These are phyloP conservation scores for Yamadazyma phyllophila DNA, from an alignment of 805 yeast species.

Conservation along the genomic window DNA sequence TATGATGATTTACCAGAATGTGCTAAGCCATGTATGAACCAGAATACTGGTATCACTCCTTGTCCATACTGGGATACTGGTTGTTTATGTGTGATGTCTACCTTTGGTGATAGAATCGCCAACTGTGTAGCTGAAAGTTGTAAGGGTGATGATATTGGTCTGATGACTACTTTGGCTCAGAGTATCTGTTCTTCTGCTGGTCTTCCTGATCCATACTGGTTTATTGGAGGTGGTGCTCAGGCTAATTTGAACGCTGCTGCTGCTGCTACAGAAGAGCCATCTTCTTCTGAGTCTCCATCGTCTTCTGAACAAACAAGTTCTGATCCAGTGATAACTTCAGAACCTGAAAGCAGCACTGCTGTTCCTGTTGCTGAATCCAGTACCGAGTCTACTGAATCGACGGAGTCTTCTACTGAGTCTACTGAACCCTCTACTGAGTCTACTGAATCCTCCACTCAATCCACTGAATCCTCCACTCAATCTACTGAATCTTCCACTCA, in stretches of 20 bases:
- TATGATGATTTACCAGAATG: slow-evolving; percentile 29
- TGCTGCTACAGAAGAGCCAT: slow-evolving; percentile 8
- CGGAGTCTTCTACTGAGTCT: not conserved
- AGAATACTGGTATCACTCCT: slow-evolving; percentile 34
- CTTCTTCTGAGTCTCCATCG: not conserved
- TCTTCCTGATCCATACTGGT: slow-evolving; percentile 34
- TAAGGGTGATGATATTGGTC: slow-evolving; percentile 26
- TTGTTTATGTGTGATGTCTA: slow-evolving; percentile 42
- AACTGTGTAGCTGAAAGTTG: slow-evolving; percentile 40
- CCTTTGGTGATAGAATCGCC: slow-evolving; percentile 28
- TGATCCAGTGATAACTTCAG: not conserved
- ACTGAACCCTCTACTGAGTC: not conserved
- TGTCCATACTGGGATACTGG: slow-evolving; percentile 49
- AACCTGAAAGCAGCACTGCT: not conserved
- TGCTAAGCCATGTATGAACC: slow-evolving; percentile 32
- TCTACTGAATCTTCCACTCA: not conserved
- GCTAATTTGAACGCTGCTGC: slow-evolving; percentile 24
- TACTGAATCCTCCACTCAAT: too few relatives aligned
- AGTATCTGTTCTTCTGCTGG: slow-evolving; percentile 24
- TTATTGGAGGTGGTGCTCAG: slow-evolving; percentile 21
- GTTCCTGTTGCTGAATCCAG: not conserved
- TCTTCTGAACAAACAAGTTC: not conserved
- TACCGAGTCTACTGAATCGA: not conserved
- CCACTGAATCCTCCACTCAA: not conserved
- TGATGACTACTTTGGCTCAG: slow-evolving; percentile 25